phyloP scores from a whole-genome alignment of 805 yeast genomes.

The Candida germanica region DNA sequence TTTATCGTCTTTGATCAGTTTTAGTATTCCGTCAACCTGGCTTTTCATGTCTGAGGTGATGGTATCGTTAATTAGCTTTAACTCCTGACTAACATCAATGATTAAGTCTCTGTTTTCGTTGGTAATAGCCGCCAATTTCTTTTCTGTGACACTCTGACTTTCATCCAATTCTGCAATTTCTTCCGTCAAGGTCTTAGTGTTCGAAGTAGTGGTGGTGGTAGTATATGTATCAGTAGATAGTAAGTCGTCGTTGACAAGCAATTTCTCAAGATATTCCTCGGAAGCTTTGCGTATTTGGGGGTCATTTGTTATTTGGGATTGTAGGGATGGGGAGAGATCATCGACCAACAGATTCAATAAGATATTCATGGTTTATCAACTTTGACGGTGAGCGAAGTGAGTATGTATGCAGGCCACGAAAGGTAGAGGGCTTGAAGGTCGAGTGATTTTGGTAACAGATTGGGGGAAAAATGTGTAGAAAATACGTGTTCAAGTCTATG shows the following conservation, averaged over 20 bases:
- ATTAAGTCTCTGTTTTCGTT: conserved; percentile 45
- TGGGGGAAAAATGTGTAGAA: no score
- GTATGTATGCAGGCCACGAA: no score
- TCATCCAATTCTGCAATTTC: conserved; percentile 74
- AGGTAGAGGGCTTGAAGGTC: no score
- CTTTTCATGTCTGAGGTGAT: conserved; percentile 15
- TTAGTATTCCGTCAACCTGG: conserved; percentile 15
- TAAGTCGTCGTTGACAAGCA: conserved; percentile 49
- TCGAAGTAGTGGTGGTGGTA: conserved; percentile 27
- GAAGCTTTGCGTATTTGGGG: conserved; percentile 15
- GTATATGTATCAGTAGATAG: conserved; percentile 43
- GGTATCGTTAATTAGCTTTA: conserved; percentile 30
- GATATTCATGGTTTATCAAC: no score
- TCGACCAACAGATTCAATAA: conserved; percentile 30
- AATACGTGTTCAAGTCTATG: no score
- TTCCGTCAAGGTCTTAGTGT: conserved; percentile 47
- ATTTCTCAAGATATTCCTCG: conserved; percentile 31
- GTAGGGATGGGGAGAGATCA: conserved; percentile 24
- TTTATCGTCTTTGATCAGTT: conserved; percentile 6
- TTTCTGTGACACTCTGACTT: conserved; percentile 46
- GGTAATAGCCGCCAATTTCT: conserved; percentile 40
- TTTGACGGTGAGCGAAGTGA: no score
- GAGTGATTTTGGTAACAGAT: no score
- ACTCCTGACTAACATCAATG: conserved; percentile 36
- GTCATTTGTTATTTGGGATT: conserved; percentile 18